Base-by-base conservation (phyloP, 1,139 yeast genomes). In the Lodderomyces orthopsilosis region DNA sequence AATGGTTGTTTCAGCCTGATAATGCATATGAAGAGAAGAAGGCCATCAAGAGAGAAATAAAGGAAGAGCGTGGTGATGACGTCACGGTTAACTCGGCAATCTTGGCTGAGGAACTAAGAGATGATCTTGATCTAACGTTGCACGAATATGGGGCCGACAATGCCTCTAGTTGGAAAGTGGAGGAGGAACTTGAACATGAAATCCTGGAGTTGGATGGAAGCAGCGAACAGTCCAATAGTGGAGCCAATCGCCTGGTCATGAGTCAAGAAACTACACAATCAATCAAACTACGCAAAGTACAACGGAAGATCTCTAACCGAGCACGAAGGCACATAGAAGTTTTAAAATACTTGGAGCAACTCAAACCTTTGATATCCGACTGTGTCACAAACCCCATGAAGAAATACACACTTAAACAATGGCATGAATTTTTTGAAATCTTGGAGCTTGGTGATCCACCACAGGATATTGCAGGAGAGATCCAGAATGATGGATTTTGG, bases 401-500 rank as follows among this genome's bases (percentile, higher is more conserved):
- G 44, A 53, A 55, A 30, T 70, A 69, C 46, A 56, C 54, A 35
- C 64, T 58, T 38, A 62, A 59, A 1, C 63, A 64, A 57, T 70
- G 59, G 75, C 59, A 45, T 52, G 67, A 40, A 45, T 57, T 63
- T 9, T 45, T 65, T 13, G 44, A 44, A 2, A 49, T 49, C n/a
- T 43, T 61, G 19, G 37, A 37, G 10, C 12, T 30, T 6, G 21
- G 18, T 18, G 40, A 42, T n/a, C 28, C 37, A 14, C 38, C 19
- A 5, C 34, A 35, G n/a, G 41, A 23, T 10, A 24, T 15, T 6
- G 12, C 9, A 18, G 34, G 18, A 2, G 37, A 37, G 21, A 38
- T 34, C 12, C 9, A 12, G 2, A 30, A 26, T 18, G 45, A 37
- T 41, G 48, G 49, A 15, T 56, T 45, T 38, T 83, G 90, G 90